Conservation (phyloP, 805 yeast genomes). For the Danielia reshetovae region DNA sequence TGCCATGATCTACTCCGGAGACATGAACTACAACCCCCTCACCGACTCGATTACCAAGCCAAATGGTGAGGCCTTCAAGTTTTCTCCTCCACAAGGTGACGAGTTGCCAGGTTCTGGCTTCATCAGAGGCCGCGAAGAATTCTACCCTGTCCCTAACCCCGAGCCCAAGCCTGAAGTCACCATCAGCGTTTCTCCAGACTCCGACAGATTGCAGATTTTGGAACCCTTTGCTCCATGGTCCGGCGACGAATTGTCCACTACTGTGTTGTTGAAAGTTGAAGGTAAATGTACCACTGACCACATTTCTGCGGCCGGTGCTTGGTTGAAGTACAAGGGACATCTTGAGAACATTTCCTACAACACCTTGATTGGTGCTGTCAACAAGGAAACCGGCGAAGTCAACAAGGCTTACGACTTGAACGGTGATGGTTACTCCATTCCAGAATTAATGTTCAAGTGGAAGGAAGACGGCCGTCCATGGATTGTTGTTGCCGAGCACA, state of each 20-base stretch:
- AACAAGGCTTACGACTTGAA: slow-evolving; percentile 85
- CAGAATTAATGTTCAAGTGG: slow-evolving; percentile 97
- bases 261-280: slow-evolving; percentile 82
- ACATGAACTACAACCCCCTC: slow-evolving; percentile 85
- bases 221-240: slow-evolving; percentile 88
- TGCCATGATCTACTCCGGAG: slow-evolving; percentile 94
- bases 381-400: slow-evolving; percentile 95
- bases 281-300: slow-evolving; percentile 99
- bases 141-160: slow-evolving; percentile 72
- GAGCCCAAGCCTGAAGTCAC: slow-evolving; percentile 54
- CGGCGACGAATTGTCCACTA: slow-evolving; percentile 75
- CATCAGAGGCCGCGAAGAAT: slow-evolving; percentile 65
- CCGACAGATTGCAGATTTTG: slow-evolving; percentile 85
- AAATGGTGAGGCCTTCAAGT: slow-evolving; percentile 71
- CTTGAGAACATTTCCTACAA: slow-evolving; percentile 92
- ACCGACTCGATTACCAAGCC: slow-evolving; percentile 74
- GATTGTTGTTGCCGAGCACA: slow-evolving; percentile 96
- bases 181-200: slow-evolving; percentile 76
- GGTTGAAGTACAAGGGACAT: slow-evolving; percentile 98
- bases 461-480: slow-evolving; percentile 79
- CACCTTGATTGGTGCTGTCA: slow-evolving; percentile 94
- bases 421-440: slow-evolving; percentile 74
- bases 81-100: slow-evolving; percentile 74
- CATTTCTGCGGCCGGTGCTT: slow-evolving; percentile 97
- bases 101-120: slow-evolving; percentile 84